Evolutionary conservation across 2,329 filamentous ascomycete species (phyloP).

Genomic region (Pseudogymnoascus sp.): DNA sequence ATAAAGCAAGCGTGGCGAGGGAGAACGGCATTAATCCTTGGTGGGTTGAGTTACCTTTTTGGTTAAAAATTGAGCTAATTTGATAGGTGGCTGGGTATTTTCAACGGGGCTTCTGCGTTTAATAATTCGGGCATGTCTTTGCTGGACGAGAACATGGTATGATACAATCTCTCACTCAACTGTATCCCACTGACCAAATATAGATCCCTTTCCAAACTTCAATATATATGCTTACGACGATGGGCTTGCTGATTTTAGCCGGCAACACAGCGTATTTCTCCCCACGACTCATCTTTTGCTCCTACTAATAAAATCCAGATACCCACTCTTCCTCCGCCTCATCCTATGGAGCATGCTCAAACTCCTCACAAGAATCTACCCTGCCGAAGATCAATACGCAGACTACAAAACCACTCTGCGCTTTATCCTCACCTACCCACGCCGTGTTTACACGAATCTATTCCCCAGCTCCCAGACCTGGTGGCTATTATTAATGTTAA

Average conservation of each 20-base stretch:
- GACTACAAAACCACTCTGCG: conserved; percentile 38
- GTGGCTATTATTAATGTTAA: conserved; percentile 87
- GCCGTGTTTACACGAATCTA: conserved; percentile 89
- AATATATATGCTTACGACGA: conserved; percentile 78
- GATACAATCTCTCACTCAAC: not conserved
- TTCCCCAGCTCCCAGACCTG: conserved; percentile 88
- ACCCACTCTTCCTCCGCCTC: conserved; percentile 89
- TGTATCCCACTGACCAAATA: not conserved
- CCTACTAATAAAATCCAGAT: conserved; percentile 90
- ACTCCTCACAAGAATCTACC: conserved; percentile 55
- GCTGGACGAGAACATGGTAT: conserved; percentile 57
- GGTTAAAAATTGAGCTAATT: conserved; percentile 66
- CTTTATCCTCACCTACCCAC: conserved; percentile 89
- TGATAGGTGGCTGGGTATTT: conserved; percentile 71
- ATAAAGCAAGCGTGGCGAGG: conserved; percentile 42
- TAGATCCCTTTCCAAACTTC: not conserved
- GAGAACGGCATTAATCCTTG: conserved; percentile 58
- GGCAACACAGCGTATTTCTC: conserved; percentile 69
- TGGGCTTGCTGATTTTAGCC: conserved; percentile 87
- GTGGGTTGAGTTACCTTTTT: conserved; percentile 74
- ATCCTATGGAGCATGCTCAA: conserved; percentile 79
- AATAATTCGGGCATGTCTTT: conserved; percentile 79
- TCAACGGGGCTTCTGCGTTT: conserved; percentile 48
- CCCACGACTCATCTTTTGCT: conserved; percentile 78
- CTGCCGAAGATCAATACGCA: conserved; percentile 67